phyloP scores from a whole-genome alignment of 2,329 filamentous ascomycete species.

The Trichoderma endophyticum region DNA sequence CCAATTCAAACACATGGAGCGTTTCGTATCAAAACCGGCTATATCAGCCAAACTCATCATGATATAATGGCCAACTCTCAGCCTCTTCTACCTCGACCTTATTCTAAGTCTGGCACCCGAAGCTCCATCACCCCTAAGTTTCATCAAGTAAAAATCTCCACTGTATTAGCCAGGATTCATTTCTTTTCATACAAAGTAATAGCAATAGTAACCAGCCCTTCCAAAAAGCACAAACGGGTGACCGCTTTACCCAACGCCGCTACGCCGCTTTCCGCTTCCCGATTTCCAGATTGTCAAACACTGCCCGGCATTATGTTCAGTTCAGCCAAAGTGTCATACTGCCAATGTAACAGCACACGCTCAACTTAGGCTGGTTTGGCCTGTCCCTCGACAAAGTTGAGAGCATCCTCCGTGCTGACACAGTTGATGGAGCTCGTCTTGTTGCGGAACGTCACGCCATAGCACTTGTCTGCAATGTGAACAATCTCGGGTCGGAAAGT shows the following conservation, averaged over 20 bases:
- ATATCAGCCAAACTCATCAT: background rate
- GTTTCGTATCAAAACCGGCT: background rate
- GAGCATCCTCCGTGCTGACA: slow-evolving; percentile 78
- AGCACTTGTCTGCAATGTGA: slow-evolving; percentile 93
- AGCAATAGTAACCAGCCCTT: slow-evolving; percentile 12
- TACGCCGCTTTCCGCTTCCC: slow-evolving; percentile 17
- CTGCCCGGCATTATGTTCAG: background rate
- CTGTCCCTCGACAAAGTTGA: slow-evolving; percentile 93
- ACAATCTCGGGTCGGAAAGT: slow-evolving; percentile 98
- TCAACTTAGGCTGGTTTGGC: slow-evolving; percentile 33
- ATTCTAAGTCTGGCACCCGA: background rate
- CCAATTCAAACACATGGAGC: background rate
- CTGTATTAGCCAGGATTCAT: background rate
- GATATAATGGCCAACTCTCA: background rate
- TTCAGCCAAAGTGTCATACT: background rate
- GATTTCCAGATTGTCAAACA: slow-evolving; percentile 2
- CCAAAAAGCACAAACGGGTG: slow-evolving; percentile 11
- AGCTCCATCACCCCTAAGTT: background rate
- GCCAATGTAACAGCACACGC: background rate
- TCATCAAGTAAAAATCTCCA: background rate
- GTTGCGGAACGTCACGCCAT: slow-evolving; percentile 89
- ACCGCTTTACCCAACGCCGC: slow-evolving; percentile 15
- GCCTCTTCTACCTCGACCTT: background rate
- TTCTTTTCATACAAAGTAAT: background rate
- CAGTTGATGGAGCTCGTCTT: slow-evolving; percentile 95